Evolutionary conservation across 345 rosid species (phyloP), one percentile per base, ranked within the genome.

Genomic region (Syzygium aqueum): DNA sequence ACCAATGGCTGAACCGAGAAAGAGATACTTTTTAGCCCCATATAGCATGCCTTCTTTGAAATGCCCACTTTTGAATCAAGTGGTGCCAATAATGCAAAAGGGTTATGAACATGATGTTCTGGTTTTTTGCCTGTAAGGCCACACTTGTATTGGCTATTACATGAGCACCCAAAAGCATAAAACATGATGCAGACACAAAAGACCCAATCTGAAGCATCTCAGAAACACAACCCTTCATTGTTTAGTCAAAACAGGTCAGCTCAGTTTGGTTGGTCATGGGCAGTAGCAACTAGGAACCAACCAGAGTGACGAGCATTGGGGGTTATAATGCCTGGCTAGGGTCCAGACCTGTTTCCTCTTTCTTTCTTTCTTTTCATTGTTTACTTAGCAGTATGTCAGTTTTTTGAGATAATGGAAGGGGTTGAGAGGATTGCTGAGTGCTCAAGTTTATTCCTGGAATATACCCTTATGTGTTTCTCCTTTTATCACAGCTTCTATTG

Each of bases 371-470:
- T 50, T 50, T 84, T 84, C 30, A 52, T 84, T 84, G 30, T 84
- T 50, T 46, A 50, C 54, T 49, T 27, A 8, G 56, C 85, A 50
- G 13, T 19, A 73, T 21, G 37, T 73, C 14, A 73, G 27, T 84
- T 52, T n/a, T 84, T 16, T 73, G 82, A 73, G 82, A 21, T 9
- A 49, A 73, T 30, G 52, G 50, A 49, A 86, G 17, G 84, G 63
- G 56, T 13, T 33, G 84, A 30, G 84, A 77, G 3, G 49, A 46
- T 19, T 51, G 33, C 40, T 53, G 65, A 86, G 87, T 86, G 87
- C 84, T 56, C 37, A n/a, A 54, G 87, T 86, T 86, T 86, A 77
- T 86, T 77, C 87, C 80, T 37, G 87, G 87, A 86, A 86, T 77
- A 86, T 86, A 14, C 87, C 87, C 16, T 53, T 77, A 77, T 25